Conservation (phyloP, 2,329 filamentous ascomycete genomes). For the Aureobasidium leucospermi region DNA sequence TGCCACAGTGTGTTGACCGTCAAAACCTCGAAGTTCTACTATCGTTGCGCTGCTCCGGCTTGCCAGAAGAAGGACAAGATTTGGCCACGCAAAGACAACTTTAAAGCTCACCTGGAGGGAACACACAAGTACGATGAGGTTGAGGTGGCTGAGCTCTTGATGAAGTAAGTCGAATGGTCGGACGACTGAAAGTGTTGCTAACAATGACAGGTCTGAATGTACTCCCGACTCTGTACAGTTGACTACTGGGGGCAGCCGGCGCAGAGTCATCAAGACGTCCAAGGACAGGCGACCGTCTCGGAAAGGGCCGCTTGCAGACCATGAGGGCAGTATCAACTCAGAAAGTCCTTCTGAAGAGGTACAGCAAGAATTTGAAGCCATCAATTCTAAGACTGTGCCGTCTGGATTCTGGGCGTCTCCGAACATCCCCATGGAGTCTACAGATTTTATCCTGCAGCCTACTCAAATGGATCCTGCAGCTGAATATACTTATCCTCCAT, state of each 20-base stretch:
- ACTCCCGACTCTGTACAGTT: not conserved
- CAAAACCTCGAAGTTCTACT: constrained; percentile 11
- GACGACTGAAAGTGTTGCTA: not conserved
- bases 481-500: not conserved
- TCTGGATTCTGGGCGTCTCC: not conserved
- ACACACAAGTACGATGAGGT: constrained; percentile 3
- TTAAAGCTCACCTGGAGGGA: constrained; percentile 13
- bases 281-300: not conserved
- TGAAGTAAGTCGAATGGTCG: not conserved
- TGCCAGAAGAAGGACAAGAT: constrained; percentile 12
- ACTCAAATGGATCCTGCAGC: not conserved
- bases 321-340: too few relatives aligned
- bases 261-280: not conserved
- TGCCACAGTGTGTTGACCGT: constrained; percentile 10
- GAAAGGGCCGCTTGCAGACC: not conserved
- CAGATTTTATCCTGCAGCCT: not conserved
- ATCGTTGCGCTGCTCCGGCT: constrained; percentile 8
- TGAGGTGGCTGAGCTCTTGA: not conserved
- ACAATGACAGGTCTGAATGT: constrained; percentile 1
- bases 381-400: not conserved
- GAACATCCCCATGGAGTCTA: not conserved
- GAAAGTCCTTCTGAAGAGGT: not conserved
- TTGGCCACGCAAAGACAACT: constrained; percentile 11
- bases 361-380: not conserved
- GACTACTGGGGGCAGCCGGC: not conserved